Evolutionary conservation across 2,329 filamentous ascomycete genomes (phyloP).

Genomic region (Sporothrix schenckii): DNA sequence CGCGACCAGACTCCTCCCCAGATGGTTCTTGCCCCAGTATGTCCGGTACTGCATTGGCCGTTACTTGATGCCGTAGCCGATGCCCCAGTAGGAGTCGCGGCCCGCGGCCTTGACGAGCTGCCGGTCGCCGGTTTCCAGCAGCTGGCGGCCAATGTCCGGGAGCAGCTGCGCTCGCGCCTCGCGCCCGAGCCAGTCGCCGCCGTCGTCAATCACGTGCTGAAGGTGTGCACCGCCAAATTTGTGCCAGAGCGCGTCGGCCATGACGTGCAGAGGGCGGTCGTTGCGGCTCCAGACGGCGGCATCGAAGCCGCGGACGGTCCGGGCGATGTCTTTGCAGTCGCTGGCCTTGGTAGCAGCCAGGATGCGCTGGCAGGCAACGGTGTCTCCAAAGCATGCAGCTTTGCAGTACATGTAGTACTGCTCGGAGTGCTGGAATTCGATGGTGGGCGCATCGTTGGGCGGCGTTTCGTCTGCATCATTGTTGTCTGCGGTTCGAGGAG

Average conservation of each 20-base stretch:
- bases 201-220: neutral
- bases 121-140: neutral
- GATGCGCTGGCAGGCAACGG: slow-evolving; percentile 4
- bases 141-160: neutral
- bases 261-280: neutral
- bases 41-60: neutral
- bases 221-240: neutral
- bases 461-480: neutral
- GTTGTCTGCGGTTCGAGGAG: neutral
- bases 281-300: neutral
- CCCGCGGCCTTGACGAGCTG: neutral
- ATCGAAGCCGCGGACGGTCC: neutral
- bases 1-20: slow-evolving; percentile 2
- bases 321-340: neutral
- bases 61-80: slow-evolving; percentile 10
- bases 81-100: slow-evolving; percentile 14
- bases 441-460: neutral
- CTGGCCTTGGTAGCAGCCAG: neutral
- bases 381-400: neutral
- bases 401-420: slow-evolving; percentile 21
- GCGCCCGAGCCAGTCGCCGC: neutral
- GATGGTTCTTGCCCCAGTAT: slow-evolving; percentile 8
- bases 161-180: neutral
- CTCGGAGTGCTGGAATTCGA: neutral
- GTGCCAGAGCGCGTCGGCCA: neutral